These are phyloP conservation scores for Colletotrichum sp. DNA, from an alignment of 2,329 filamentous ascomycete genomes.

Conservation along the genomic window DNA sequence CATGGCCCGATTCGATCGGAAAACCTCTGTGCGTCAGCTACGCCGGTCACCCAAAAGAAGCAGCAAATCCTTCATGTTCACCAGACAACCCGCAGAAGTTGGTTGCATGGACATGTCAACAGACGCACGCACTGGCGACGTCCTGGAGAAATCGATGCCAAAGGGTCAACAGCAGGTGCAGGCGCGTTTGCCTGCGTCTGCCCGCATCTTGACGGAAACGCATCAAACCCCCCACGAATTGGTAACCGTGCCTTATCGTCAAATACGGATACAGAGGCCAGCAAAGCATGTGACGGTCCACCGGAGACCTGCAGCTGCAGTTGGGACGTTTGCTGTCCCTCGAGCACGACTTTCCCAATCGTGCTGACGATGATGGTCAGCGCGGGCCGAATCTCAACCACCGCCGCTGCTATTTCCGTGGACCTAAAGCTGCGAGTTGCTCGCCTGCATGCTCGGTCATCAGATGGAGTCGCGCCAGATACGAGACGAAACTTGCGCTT, in stretches of 20 bases:
- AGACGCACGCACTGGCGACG: background rate
- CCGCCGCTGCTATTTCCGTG: background rate
- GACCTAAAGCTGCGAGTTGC: background rate
- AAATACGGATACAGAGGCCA: background rate
- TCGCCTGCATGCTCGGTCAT: background rate
- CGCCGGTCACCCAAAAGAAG: background rate
- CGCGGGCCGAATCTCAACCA: background rate
- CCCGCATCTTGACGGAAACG: background rate
- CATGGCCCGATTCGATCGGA: background rate
- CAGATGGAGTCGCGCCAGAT: background rate
- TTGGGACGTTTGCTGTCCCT: background rate
- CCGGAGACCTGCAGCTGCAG: background rate
- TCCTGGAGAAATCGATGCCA: background rate
- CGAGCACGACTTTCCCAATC: background rate
- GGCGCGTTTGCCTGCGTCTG: background rate
- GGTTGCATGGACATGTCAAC: background rate
- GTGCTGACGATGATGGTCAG: background rate
- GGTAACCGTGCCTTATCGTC: background rate
- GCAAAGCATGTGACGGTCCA: background rate
- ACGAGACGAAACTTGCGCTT: background rate
- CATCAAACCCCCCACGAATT: background rate
- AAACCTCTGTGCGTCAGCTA: background rate
- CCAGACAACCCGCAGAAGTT: background rate
- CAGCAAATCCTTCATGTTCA: background rate
- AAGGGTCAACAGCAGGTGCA: background rate